phyloP scores from a whole-genome alignment of 106 monocot species.

The Dendrobium huoshanense region DNA sequence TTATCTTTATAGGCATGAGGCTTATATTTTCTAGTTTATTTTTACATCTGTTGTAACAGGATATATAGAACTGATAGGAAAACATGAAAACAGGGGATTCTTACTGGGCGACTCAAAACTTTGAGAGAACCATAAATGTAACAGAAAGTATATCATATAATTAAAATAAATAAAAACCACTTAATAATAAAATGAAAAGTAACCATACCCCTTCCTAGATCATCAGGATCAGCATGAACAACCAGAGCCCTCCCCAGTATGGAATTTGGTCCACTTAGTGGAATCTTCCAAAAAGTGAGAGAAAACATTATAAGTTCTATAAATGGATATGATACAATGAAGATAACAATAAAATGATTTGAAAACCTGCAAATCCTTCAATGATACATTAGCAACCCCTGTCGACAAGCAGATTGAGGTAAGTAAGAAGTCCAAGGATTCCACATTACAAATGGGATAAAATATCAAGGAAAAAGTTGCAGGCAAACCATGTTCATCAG shows the following conservation, averaged over 20 bases:
- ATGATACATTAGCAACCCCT: slow-evolving; percentile 54
- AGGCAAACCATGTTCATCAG: slow-evolving; percentile 41
- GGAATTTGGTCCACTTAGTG: slow-evolving; percentile 57
- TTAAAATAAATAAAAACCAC: neutral
- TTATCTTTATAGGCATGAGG: neutral
- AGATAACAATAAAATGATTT: neutral
- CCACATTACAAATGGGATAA: neutral
- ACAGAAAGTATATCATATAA: neutral
- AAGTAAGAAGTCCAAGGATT: neutral
- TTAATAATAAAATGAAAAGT: neutral
- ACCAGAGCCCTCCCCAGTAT: slow-evolving; percentile 89
- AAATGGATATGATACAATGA: neutral
- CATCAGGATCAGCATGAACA: slow-evolving; percentile 96
- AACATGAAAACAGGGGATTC: neutral
- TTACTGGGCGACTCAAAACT: neutral
- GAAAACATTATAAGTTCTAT: slow-evolving; percentile 6
- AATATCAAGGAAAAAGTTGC: neutral
- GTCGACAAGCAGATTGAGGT: slow-evolving; percentile 2
- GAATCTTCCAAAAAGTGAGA: slow-evolving; percentile 38
- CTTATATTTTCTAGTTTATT: neutral
- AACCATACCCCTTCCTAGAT: slow-evolving; percentile 80
- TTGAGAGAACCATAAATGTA: neutral
- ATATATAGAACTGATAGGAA: neutral
- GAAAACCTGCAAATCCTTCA: slow-evolving; percentile 63
- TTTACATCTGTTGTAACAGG: neutral